Evolutionary conservation across 257 asterid species (phyloP), one percentile per base, ranked within the genome.

Genomic region (Buddleja alternifolia): DNA sequence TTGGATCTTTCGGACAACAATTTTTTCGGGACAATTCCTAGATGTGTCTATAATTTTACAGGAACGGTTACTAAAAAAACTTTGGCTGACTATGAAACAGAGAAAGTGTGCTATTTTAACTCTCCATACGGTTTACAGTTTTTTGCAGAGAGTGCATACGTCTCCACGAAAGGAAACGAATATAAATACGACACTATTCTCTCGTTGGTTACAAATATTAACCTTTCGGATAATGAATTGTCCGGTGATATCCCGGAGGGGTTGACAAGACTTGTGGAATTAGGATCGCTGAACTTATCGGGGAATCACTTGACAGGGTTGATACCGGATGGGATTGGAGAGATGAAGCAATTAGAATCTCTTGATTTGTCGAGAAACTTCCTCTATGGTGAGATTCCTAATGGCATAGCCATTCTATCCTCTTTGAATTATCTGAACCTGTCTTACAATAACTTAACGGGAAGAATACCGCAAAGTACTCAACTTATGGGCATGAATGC

Each of bases 241-340:
- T 56, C 62, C 52, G 77, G 79, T 17, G 52, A 45, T 29, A 69
- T 80, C 54, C 82, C 82, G 14, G 37, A 36, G 16, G 76, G 50
- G 10, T 9, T 74, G 5, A 60, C 78, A 20, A 37, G 55, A 21
- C 71, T 78, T 11, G 59, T 29, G 4, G 63, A 67, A 45, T 42
- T 75, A 53, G 44, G 29, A 20, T 59, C 76, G 10, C 60, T 78
- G 21, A 82, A 67, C 61, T 65, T 77, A 20, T 81, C 79, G 7
- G 34, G n/a, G 1, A 74, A 77, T 56, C 51, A 51, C 6, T 57
- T 81, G 20, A 51, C 37, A 2, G 73, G 80, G 15, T 21, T 16
- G 37, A 72, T 75, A 29, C 84, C 77, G 0, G 8, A 7, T 1
- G 8, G 7, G 3, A 59, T 73, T 16, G 77, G 72, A 36, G 62